These are phyloP conservation scores for Tulasnella sp. DNA, from an alignment of 768 basidiomycete species.

Conservation along the genomic window DNA sequence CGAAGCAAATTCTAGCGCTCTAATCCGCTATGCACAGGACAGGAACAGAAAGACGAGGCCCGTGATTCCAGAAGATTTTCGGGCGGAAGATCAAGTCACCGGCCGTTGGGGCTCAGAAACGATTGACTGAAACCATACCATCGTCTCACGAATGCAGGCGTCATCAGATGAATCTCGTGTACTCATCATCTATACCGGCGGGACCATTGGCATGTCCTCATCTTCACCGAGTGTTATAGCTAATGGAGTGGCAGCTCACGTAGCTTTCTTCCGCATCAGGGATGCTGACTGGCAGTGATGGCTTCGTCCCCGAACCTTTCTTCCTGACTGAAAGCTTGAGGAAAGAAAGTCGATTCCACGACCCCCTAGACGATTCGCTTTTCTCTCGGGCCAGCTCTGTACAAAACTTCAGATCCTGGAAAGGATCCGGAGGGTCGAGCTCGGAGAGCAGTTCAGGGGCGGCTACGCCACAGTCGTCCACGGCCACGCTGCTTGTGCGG, in stretches of 20 bases:
- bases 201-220: conserved; percentile 47
- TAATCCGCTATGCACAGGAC: no score
- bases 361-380: conserved; percentile 75
- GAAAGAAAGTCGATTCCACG: conserved; percentile 82
- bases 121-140: no score
- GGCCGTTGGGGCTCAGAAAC: no score
- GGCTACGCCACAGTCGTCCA: conserved; percentile 18
- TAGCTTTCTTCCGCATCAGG: conserved; percentile 29
- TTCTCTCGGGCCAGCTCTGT: conserved; percentile 73
- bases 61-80: no score
- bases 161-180: conserved; percentile 49
- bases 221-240: background rate
- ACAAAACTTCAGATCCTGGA: conserved; percentile 71
- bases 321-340: conserved; percentile 76
- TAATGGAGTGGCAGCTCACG: no score
- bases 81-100: no score
- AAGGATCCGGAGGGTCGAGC: conserved; percentile 35
- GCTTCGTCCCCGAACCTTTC: conserved; percentile 77
- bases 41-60: no score
- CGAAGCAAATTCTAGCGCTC: no score
- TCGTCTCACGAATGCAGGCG: conserved; percentile 1
- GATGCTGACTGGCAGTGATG: conserved; percentile 59
- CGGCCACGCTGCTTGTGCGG: conserved; percentile 38
- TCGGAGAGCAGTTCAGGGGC: conserved; percentile 16
- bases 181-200: conserved; percentile 83